Evolutionary conservation across 1,139 yeast species (phyloP).

Genomic region (Pneumocystis wakefieldiae): DNA sequence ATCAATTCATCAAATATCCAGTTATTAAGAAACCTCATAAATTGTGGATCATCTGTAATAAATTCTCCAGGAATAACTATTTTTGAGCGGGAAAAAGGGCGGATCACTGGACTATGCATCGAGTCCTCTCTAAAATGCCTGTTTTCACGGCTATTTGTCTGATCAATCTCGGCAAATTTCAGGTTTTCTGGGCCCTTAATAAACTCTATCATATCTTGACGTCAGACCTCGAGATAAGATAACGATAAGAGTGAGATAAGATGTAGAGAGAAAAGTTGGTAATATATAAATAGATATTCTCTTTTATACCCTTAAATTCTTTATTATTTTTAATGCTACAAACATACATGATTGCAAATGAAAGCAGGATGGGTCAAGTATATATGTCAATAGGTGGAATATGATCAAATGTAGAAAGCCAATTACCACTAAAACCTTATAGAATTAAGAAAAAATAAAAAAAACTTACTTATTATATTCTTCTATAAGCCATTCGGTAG

Average conservation of each 20-base stretch:
- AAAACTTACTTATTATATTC: constrained; percentile 44
- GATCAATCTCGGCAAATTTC: background rate
- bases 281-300: background rate
- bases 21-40: constrained; percentile 52
- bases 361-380: background rate
- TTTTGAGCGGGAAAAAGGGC: constrained; percentile 2
- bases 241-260: background rate
- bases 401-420: background rate
- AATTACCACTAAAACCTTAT: background rate
- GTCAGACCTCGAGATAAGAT: background rate
- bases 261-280: background rate
- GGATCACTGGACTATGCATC: background rate
- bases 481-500: constrained; percentile 74
- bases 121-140: background rate
- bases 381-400: background rate
- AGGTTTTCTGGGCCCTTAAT: background rate
- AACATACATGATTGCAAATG: background rate
- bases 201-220: background rate
- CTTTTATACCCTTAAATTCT: background rate
- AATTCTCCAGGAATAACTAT: constrained; percentile 94
- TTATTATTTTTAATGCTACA: background rate
- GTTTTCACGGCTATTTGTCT: background rate
- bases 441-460: background rate
- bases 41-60: constrained; percentile 83
- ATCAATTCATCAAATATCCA: background rate